phyloP scores from a whole-genome alignment of 2,329 filamentous ascomycete species.

The Sclerotinia borealis region DNA sequence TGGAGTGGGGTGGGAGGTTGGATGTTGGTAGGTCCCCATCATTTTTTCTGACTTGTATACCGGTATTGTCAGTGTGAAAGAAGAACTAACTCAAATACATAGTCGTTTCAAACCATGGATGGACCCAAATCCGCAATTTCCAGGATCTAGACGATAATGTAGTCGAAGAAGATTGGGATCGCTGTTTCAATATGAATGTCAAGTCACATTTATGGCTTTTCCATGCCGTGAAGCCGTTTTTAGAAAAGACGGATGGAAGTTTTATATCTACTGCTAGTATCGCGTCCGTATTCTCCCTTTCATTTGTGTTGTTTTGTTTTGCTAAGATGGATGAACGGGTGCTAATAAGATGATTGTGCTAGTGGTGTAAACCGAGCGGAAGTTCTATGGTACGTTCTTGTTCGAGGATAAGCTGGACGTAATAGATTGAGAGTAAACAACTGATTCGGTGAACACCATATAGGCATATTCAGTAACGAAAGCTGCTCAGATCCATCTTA shows the following conservation, averaged over 20 bases:
- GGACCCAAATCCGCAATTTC: conserved; percentile 43
- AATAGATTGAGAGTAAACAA: too few relatives aligned
- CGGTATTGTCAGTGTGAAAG: background rate
- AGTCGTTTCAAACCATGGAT: conserved; percentile 67
- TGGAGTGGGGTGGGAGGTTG: conserved; percentile 58
- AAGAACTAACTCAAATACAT: background rate
- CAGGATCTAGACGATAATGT: conserved; percentile 46
- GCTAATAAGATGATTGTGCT: background rate
- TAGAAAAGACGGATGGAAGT: conserved; percentile 51
- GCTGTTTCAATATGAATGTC: conserved; percentile 55
- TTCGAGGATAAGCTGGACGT: background rate
- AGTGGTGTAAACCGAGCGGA: conserved; percentile 50
- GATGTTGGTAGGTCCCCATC: conserved; percentile 47
- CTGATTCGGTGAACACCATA: too few relatives aligned
- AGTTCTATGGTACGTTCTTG: conserved; percentile 45
- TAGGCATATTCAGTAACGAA: conserved; percentile 73
- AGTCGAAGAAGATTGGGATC: conserved; percentile 54
- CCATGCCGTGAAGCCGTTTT: conserved; percentile 46
- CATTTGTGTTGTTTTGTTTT: background rate
- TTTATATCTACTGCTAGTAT: conserved; percentile 61
- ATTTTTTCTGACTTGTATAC: too few relatives aligned
- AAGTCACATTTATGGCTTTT: conserved; percentile 57
- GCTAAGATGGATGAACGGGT: too few relatives aligned
- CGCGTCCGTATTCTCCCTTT: conserved; percentile 40
- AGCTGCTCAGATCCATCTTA: conserved; percentile 59